Evolutionary conservation across 2,329 filamentous ascomycete species (phyloP), one percentile per base, ranked within the genome.

Genomic region (Sporothrix dimorphospora): DNA sequence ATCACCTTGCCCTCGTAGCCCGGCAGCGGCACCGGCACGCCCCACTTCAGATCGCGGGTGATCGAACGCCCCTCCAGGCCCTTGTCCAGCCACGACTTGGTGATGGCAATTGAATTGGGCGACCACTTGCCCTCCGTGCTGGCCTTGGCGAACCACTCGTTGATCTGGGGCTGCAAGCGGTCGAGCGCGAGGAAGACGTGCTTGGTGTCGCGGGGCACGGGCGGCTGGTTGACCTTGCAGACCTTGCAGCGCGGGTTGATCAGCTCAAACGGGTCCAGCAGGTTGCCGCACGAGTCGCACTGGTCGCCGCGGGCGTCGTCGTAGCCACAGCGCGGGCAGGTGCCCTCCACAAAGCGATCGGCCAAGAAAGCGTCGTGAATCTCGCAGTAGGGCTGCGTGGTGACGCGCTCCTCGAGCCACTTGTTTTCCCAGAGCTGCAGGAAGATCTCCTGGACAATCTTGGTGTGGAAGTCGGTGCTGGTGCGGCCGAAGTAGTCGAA

Each of bases 401-500:
- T 96, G 72, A 91, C 92, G 75, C 92, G 89, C 85, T 98, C 94
- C 81, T 94, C 91, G 72, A 98, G 86, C 79, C 90, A 97, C 38
- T 92, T 94, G 78, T 97, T 97, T 75, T 96, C 88, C 83, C 94
- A 87, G n/a, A 99, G 88, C 80, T 94, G 91, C 71, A 86, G 84
- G 82, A 98, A 98, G 76, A 98, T 94, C 75, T 93, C 89, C 82
- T 98, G 96, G 11, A 94, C 93, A 77, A 99, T 98, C 76, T 94
- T 89, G 27, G 94, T 98, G 82, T 98, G 96, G 78, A 96, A 89
- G 71, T 88, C 83, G 21, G 95, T 98, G 3, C 94, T 94, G 5
- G 96, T 98, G 73, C 94, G 91, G 74, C 94, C 96, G 80, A 98
- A 99, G 81, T 94, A 91, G 83, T 98, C 95, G 80, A 98, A 98